A percentile compares a stretch with the other conserved stretches of the same genome.
phyloP scores from a whole-genome alignment of 441 rosid species.

The Omphalea diandra region DNA sequence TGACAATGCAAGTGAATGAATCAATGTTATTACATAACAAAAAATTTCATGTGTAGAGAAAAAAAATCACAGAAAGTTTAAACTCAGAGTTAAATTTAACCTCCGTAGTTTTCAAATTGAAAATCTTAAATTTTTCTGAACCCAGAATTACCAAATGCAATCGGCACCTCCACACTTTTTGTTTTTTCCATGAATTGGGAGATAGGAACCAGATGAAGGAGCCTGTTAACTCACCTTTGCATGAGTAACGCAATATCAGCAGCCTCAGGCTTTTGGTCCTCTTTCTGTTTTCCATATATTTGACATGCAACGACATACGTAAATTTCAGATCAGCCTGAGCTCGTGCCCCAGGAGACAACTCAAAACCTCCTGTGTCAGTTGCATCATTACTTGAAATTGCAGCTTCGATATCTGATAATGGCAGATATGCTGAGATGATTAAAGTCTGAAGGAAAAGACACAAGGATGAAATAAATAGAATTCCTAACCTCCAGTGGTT shows the following conservation, averaged over 20 bases:
- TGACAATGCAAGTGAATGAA: conserved; percentile 34
- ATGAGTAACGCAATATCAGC: conserved; percentile 87
- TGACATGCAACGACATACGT: conserved; percentile 98
- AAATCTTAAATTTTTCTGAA: neutral
- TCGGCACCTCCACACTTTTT: neutral
- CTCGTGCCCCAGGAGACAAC: conserved; percentile 92
- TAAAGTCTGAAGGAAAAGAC: conserved; percentile 7
- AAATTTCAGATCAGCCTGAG: conserved; percentile 87
- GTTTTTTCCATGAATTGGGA: too few species aligned
- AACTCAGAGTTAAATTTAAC: too few species aligned
- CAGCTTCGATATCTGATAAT: conserved; percentile 69
- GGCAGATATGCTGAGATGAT: conserved; percentile 25
- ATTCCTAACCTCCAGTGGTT: conserved; percentile 59
- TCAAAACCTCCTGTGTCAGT: conserved; percentile 79
- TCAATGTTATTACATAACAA: conserved; percentile 1
- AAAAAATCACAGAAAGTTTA: too few species aligned
- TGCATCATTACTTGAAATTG: conserved; percentile 45
- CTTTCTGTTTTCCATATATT: conserved; percentile 98
- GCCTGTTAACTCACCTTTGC: conserved; percentile 70
- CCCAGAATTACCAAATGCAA: neutral
- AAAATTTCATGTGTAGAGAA: neutral
- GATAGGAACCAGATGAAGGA: too few species aligned
- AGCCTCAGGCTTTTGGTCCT: conserved; percentile 95
- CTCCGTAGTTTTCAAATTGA: too few species aligned
- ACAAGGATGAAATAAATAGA: conserved; percentile 15